Evolutionary conservation across 345 rosid genomes (phyloP), one percentile per base, ranked within the genome.

Genomic region (Salix arbutifolia): DNA sequence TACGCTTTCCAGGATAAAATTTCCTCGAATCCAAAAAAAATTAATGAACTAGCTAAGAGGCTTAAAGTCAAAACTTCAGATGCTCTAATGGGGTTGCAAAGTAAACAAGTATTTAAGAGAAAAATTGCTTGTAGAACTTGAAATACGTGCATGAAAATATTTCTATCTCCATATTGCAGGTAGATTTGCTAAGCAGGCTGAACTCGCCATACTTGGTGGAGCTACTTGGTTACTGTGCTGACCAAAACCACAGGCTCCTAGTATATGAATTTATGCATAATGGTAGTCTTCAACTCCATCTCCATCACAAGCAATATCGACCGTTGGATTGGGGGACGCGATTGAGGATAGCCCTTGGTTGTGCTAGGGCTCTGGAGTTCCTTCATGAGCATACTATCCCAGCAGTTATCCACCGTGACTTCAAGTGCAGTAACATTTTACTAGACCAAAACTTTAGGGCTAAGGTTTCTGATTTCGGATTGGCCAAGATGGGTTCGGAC

Each of bases 161-260:
- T 48, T 68, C 68, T 18, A 61, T 6, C 78, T 44, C n/a, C 17
- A 26, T 33, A 48, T 44, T 87, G 83, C 86, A 94, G 98, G 97
- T 94, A 58, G 98, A 94, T 85, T 87, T 94, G 42, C 84, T 94
- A 31, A 88, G 97, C 83, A 87, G 95, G 73, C 82, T 92, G 84
- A 91, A 87, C 40, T 92, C 92, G 44, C 94, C 94, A 42, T 90
- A 89, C 78, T 80, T 94, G 78, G 97, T 91, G 79, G 92, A 92
- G 78, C 86, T 94, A 40, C 88, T 92, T 38, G 98, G 98, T 76
- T 94, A 94, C 58, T 94, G 98, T 84, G 98, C 98, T 44, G 98
- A 94, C 85, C 92, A 88, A 75, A 76, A 86, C 80, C 97, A 94
- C 62, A 89, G 98, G 75, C 86, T 94, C 67, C 84, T 94, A 1